Percentiles rank a stretch among this genome's conserved stretches.
These are phyloP conservation scores for Neofusicoccum parvum DNA, from an alignment of 2,329 filamentous ascomycete genomes.

Conservation along the genomic window DNA sequence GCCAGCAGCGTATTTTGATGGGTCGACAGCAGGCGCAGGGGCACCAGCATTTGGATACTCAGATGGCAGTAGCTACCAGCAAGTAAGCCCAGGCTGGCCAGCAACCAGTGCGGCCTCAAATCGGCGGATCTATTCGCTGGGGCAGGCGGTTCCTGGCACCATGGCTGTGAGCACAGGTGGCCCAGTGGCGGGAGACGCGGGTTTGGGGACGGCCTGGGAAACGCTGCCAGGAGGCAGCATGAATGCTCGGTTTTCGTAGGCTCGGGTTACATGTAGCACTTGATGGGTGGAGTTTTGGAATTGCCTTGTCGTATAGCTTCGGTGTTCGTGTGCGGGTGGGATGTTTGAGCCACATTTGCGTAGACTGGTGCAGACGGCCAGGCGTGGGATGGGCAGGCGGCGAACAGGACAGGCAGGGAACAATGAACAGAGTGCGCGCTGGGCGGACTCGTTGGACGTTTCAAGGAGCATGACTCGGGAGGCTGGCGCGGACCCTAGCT, in stretches of 20 bases:
- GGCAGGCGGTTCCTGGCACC: neutral
- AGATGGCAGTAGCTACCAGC: neutral
- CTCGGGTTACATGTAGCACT: neutral
- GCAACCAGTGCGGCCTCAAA: neutral
- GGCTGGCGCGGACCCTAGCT: neutral
- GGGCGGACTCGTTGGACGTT: neutral
- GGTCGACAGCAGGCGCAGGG: slow-evolving; percentile 3
- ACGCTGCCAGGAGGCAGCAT: slow-evolving; percentile 25
- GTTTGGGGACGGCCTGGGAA: slow-evolving; percentile 23
- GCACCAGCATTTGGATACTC: neutral
- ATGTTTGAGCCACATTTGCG: neutral
- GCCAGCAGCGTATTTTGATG: slow-evolving; percentile 3
- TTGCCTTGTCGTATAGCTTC: neutral
- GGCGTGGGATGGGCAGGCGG: neutral
- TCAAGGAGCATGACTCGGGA: slow-evolving; percentile 1
- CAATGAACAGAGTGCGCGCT: neutral
- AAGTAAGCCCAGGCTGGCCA: slow-evolving; percentile 13
- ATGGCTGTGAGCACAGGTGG: neutral
- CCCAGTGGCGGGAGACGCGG: slow-evolving; percentile 19
- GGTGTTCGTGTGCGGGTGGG: neutral
- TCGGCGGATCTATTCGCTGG: slow-evolving; percentile 15
- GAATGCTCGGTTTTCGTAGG: slow-evolving; percentile 24
- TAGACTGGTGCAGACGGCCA: neutral
- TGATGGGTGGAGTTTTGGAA: neutral
- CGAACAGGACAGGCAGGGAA: neutral